Evolutionary conservation across 2,329 filamentous ascomycete species (phyloP), one percentile per base, ranked within the genome.

Genomic region (Ilyonectria sp.): DNA sequence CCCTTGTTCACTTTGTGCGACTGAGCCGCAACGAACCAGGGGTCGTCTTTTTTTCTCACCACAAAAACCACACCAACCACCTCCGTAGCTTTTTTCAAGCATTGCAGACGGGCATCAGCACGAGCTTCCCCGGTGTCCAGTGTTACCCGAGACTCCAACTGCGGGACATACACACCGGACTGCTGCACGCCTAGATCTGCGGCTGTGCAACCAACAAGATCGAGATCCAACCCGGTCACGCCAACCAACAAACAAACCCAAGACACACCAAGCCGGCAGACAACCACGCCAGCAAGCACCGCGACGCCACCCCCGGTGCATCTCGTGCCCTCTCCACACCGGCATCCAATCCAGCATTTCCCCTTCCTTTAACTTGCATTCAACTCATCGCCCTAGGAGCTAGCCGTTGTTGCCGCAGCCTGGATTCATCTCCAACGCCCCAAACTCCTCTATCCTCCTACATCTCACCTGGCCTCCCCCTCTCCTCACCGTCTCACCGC

Each of bases 121-220:
- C 19, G 31, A 53, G 29, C 35, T 53, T 53, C 29, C 17, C 49
- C 49, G 29, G 50, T n/a, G 50, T 21, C 50, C 50, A 53, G 50
- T 53, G 31, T 53, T 53, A 53, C 50, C 50, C 50, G 50, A 53
- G 50, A 53, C 50, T 53, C 50, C 50, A 53, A 4, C 50, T 53
- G 50, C 31, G 19, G 50, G 50, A 35, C 50, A 53, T 19, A 53
- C 40, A n/a, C 40, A 43, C 40, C 8, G 19, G 50, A 33, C 31
- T 19, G 29, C 50, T 53, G 50, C 50, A 53, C 31, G n/a, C 15
- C 19, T 53, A 53, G 50, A 53, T 53, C 50, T 53, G 29, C n/a
- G 31, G 47, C 47, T 53, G 50, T 53, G 50, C 50, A 35, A 53
- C 50, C 50, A 53, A 53, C 50, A 53, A 17, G 50, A 53, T 53